Evolutionary conservation across 805 yeast genomes (phyloP), one percentile per base, ranked within the genome.

Genomic region (Schwanniomyces pseudopolymorphus): DNA sequence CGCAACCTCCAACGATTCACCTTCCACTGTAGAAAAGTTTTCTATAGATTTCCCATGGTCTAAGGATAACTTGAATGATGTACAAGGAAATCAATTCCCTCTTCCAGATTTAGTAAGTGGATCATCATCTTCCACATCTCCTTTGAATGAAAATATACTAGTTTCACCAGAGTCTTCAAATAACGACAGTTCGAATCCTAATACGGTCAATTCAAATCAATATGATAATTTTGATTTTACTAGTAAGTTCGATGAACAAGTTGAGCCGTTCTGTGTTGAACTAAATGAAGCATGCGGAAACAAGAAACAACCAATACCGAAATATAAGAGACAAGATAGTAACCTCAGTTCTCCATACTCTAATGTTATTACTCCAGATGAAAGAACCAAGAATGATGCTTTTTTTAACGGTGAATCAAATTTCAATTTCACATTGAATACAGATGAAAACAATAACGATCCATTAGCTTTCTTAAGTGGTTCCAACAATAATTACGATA

Each of bases 221-320:
- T 44, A 40, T 47, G 43, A 51, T 16, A 42, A 56, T 37, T 53
- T 57, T 33, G 60, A 52, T 36, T 53, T 58, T 13, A 48, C 56
- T 10, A 51, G 52, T 24, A 43, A 39, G 35, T 86, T 82, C 60
- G 86, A 83, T 58, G 92, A 87, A 59, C 83, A 84, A 53, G 83
- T 84, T 45, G 78, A 79, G 48, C 81, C 80, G 24, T 92, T 92
- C 61, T 92, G 98, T 60, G 78, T 79, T 21, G 80, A 83, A 55
- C 75, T 92, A 59, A 79, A 80, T 50, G 77, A 82, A 62, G 97
- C 90, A 0, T 91, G 97, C 66, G 97, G 97, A 14, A 83, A 84
- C 5, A 83, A 74, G 56, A 75, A 75, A 13, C 67, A 79, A 52
- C 96, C 94, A 3, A 61, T 84, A 3, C 95, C 96, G 2, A 68